Evolutionary conservation across 495 filamentous ascomycete species (phyloP).

Genomic region (Aspergillus hancockii): DNA sequence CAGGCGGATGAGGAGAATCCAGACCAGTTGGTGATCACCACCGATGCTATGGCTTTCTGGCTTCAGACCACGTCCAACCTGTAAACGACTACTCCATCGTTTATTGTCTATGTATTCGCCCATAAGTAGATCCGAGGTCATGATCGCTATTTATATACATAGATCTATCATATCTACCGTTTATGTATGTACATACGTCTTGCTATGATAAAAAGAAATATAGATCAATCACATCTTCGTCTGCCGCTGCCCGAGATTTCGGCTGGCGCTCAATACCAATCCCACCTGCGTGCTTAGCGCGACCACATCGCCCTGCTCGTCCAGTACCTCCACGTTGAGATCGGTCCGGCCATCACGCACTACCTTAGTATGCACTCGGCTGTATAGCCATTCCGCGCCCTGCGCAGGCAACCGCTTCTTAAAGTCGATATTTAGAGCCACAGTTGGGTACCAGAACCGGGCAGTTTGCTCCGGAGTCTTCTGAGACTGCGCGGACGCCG

Average conservation of each 20-base stretch:
- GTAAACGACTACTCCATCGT: slow-evolving; percentile 4
- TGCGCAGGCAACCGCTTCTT: slow-evolving; percentile 60
- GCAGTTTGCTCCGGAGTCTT: slow-evolving; percentile 22
- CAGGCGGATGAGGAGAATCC: slow-evolving; percentile 37
- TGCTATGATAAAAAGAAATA: slow-evolving; percentile 4
- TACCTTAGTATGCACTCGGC: slow-evolving; percentile 55
- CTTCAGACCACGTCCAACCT: slow-evolving; percentile 29
- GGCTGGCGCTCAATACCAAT: slow-evolving; percentile 54
- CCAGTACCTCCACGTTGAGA: slow-evolving; percentile 61
- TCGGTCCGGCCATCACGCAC: slow-evolving; percentile 66
- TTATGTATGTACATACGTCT: slow-evolving; percentile 15
- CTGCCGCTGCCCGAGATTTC: slow-evolving; percentile 49
- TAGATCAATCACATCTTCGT: slow-evolving; percentile 32
- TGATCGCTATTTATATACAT: neutral
- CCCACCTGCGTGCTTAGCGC: slow-evolving; percentile 64
- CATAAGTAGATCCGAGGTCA: neutral
- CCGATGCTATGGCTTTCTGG: slow-evolving; percentile 48
- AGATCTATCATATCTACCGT: neutral
- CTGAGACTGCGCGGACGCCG: slow-evolving; percentile 18
- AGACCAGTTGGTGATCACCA: slow-evolving; percentile 30
- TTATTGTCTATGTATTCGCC: slow-evolving; percentile 4
- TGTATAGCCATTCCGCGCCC: slow-evolving; percentile 67
- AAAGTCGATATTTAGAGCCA: slow-evolving; percentile 67
- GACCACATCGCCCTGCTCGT: slow-evolving; percentile 58
- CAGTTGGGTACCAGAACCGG: slow-evolving; percentile 76